Conservation (phyloP, 2,329 filamentous ascomycete genomes). For the Aspergillus udagawae region DNA sequence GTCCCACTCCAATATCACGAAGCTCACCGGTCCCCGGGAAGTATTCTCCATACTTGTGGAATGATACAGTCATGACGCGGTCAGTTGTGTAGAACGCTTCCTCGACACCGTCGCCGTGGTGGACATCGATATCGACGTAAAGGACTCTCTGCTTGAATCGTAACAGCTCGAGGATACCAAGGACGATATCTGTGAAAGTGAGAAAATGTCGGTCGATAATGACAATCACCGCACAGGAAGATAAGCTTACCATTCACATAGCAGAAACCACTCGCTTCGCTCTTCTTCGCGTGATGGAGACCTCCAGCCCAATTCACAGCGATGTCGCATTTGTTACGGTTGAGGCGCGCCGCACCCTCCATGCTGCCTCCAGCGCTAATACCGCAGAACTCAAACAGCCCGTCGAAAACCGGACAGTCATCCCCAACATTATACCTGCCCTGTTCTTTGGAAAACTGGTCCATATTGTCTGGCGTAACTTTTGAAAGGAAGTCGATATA, state of each 20-base stretch:
- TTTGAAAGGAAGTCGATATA: conserved; percentile 73
- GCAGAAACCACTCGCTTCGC: conserved; percentile 92
- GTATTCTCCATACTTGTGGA: conserved; percentile 71
- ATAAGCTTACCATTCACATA: conserved; percentile 75
- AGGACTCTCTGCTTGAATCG: conserved; percentile 62
- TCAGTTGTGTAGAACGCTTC: conserved; percentile 70
- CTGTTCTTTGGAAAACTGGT: conserved; percentile 84
- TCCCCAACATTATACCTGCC: conserved; percentile 70
- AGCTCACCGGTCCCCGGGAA: conserved; percentile 68
- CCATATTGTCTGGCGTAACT: conserved; percentile 98
- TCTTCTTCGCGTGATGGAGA: conserved; percentile 92
- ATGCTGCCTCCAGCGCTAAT: conserved; percentile 67
- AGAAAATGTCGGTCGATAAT: conserved; percentile 4
- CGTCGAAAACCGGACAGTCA: conserved; percentile 64
- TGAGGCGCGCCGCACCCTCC: conserved; percentile 66
- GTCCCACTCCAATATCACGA: conserved; percentile 64
- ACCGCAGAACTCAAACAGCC: conserved; percentile 66
- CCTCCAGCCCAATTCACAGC: conserved; percentile 87
- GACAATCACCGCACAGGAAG: background rate
- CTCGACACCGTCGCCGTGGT: conserved; percentile 66
- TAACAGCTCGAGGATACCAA: conserved; percentile 62
- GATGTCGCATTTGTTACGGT: conserved; percentile 65
- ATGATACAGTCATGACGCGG: conserved; percentile 67
- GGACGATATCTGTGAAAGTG: conserved; percentile 54
- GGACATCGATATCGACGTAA: conserved; percentile 65